Evolutionary conservation across 108 stramenopile species (phyloP).

Genomic region (Stephanodiscus triporus): DNA sequence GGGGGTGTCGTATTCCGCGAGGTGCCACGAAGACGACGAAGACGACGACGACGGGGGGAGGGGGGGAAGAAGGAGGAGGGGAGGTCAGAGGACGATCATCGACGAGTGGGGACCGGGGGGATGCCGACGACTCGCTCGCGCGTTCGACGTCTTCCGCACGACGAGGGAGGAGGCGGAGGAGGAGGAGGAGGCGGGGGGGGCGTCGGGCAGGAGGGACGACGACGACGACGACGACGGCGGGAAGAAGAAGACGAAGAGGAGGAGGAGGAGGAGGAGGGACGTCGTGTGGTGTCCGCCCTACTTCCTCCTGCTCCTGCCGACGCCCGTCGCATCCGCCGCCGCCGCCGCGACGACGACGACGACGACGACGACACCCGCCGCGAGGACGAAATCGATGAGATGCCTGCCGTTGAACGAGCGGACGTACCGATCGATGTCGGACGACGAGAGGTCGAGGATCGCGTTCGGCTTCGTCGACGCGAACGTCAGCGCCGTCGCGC

Average conservation of each 20-base stretch:
- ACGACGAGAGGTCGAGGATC: conserved; percentile 33
- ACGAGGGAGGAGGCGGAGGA: conserved; percentile 21
- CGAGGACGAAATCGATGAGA: conserved; percentile 11
- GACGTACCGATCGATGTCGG: conserved; percentile 32
- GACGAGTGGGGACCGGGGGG: conserved; percentile 32
- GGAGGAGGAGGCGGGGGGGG: neutral
- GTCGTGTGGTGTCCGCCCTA: conserved; percentile 52
- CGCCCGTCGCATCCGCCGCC: neutral
- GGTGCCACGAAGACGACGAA: too few relatives aligned
- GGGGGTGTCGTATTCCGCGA: conserved; percentile 32
- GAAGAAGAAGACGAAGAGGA: neutral
- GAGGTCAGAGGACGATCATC: conserved; percentile 9
- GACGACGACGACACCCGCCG: too few relatives aligned
- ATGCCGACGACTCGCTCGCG: conserved; percentile 30
- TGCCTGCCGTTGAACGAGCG: conserved; percentile 23
- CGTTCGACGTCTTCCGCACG: conserved; percentile 29
- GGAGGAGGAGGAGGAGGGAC: neutral
- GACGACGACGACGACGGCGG: conserved; percentile 2
- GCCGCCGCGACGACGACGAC: neutral
- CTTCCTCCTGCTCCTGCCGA: conserved; percentile 28
- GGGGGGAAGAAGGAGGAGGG: neutral
- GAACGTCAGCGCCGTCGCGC: neutral
- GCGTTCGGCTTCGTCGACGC: conserved; percentile 82
- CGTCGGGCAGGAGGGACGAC: neutral
- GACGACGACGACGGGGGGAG: neutral